phyloP scores from a whole-genome alignment of 176 grass and related monocot species.

The Luzula sylvatica region DNA sequence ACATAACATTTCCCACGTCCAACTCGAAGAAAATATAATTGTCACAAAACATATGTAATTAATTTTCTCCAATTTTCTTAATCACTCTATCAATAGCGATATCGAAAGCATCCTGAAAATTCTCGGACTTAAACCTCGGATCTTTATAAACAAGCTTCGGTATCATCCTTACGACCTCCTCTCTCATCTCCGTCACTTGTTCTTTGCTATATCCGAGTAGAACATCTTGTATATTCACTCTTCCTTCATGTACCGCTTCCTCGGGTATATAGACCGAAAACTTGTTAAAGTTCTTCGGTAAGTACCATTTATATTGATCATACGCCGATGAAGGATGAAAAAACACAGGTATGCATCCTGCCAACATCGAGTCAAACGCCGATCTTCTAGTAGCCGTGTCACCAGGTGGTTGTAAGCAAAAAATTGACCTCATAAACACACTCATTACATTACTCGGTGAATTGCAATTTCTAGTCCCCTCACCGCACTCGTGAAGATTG shows the following conservation, averaged over 20 bases:
- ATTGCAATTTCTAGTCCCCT: slow-evolving; percentile 67
- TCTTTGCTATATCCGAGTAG: slow-evolving; percentile 6
- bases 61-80: slow-evolving; percentile 21
- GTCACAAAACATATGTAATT: slow-evolving; percentile 7
- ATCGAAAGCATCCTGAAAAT: slow-evolving; percentile 45
- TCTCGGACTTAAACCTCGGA: neutral
- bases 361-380: slow-evolving; percentile 66
- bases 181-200: slow-evolving; percentile 44
- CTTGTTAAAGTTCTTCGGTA: slow-evolving; percentile 26
- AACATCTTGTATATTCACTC: too few species aligned
- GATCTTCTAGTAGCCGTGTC: slow-evolving; percentile 76
- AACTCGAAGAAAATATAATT: neutral
- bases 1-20: neutral
- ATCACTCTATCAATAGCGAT: slow-evolving; percentile 37
- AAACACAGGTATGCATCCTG: slow-evolving; percentile 76
- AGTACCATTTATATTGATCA: slow-evolving; percentile 54
- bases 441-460: slow-evolving; percentile 69
- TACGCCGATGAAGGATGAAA: slow-evolving; percentile 62
- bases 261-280: slow-evolving; percentile 60
- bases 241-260: slow-evolving; percentile 27
- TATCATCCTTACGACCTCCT: slow-evolving; percentile 55
- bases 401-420: slow-evolving; percentile 76
- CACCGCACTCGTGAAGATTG: slow-evolving; percentile 56
- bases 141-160: slow-evolving; percentile 49
- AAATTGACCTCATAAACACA: slow-evolving; percentile 69